Evolutionary conservation across 2,329 filamentous ascomycete species (phyloP), one percentile per base, ranked within the genome.

Genomic region (Arthrobotrys sinensis): DNA sequence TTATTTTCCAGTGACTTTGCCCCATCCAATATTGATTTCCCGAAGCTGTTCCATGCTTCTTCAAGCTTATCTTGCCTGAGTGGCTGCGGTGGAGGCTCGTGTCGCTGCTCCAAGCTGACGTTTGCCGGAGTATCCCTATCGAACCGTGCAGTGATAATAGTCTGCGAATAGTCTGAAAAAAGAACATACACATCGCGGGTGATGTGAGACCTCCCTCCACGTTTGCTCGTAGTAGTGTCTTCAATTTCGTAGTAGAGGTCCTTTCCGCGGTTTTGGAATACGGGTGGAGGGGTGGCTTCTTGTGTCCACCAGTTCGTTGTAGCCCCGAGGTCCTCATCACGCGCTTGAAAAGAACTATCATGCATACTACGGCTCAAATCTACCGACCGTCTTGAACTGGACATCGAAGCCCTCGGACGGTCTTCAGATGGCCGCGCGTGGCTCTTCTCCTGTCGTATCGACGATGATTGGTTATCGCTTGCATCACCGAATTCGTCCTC

Each of bases 101-200:
- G 95, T 52, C 91, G 90, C 84, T 99, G 96, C 82, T 96, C 92
- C 5, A 98, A 85, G 38, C 89, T 86, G 10, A 91, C 91, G 82
- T 95, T 91, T 1, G 89, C 86, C 2, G 92, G 88, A 82, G 97
- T 90, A 66, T 90, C 89, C 0, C 91, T 87, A 83, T 97, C 92
- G 83, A 92, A 98, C 63, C 88, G 90, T 16, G 91, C 92, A 0
- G 91, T 93, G 82, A 99, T 89, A 80, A 96, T 88, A 0, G 95
- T 98, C 83, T 98, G 96, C 16, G 94, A 97, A 84, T 99, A 99
- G 85, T 99, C 96, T 82, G 94, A 91, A 86, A 93, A 99, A 7
- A 99, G 86, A n/a, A 98, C 87, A 81, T 92, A 96, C 48, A 97
- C 88, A 76, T 94, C 90, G 80, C 94, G 94, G 5, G 91, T 92